phyloP scores from a whole-genome alignment of 2,329 filamentous ascomycete species.

The Ophiostoma tasmaniense region DNA sequence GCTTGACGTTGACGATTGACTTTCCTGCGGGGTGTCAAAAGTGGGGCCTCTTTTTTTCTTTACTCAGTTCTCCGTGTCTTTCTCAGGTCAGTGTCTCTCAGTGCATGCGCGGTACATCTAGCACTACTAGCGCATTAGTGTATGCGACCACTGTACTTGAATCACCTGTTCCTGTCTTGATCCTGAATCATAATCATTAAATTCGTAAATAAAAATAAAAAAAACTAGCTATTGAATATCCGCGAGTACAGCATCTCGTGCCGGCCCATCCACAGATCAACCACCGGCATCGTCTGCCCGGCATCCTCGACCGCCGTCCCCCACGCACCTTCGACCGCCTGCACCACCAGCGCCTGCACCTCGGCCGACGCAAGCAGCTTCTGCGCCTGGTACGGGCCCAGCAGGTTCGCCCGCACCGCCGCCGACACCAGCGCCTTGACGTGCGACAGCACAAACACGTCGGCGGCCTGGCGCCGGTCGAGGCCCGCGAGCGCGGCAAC shows the following conservation, averaged over 20 bases:
- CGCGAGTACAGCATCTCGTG: conserved; percentile 78
- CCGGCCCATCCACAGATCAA: conserved; percentile 76
- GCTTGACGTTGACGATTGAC: neutral
- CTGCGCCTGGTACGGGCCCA: conserved; percentile 76
- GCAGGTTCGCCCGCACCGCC: conserved; percentile 65
- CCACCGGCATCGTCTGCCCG: conserved; percentile 64
- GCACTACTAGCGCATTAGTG: too few relatives aligned
- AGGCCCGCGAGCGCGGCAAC: conserved; percentile 56
- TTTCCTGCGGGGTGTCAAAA: neutral
- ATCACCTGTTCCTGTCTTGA: neutral
- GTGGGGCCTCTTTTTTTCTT: neutral
- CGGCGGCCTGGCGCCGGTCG: conserved; percentile 54
- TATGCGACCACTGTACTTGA: too few relatives aligned
- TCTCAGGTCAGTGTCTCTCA: too few relatives aligned
- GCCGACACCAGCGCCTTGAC: conserved; percentile 69
- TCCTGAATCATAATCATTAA: neutral
- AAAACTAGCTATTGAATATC: conserved; percentile 70
- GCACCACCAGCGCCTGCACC: conserved; percentile 49
- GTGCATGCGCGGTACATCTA: too few relatives aligned
- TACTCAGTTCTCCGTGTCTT: too few relatives aligned
- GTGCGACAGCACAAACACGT: conserved; percentile 69
- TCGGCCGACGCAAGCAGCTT: conserved; percentile 55
- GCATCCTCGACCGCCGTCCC: conserved; percentile 52
- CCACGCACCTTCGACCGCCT: conserved; percentile 53
- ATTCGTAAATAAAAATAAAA: neutral